Conservation (phyloP, 2,329 filamentous ascomycete genomes). For the Kalmusia sp. region DNA sequence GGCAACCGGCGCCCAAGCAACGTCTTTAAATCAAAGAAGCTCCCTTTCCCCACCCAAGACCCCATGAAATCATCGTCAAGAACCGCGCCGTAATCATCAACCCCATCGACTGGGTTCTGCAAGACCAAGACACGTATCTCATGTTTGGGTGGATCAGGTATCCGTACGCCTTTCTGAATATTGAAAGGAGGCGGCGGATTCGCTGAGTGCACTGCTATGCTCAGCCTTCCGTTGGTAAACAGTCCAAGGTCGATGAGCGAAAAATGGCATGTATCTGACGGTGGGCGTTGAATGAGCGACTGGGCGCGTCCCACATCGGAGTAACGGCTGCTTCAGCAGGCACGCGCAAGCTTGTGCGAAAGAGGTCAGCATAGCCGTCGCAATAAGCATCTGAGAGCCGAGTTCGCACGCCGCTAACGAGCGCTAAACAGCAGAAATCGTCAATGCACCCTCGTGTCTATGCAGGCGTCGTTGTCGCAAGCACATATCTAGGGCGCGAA, state of each 20-base stretch:
- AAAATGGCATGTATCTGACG: background rate
- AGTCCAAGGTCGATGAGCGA: background rate
- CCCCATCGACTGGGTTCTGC: constrained; percentile 51
- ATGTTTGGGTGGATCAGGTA: too few species aligned
- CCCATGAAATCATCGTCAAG: constrained; percentile 48
- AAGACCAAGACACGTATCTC: constrained; percentile 21
- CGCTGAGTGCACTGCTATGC: too few species aligned
- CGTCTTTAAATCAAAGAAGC: constrained; percentile 39
- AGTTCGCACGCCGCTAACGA: background rate
- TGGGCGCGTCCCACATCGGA: too few species aligned
- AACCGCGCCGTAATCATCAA: constrained; percentile 51
- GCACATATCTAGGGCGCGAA: background rate
- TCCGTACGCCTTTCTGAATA: too few species aligned
- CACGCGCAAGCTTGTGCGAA: background rate
- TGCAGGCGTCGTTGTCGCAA: background rate
- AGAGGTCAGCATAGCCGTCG: constrained; percentile 7
- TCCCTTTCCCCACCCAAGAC: constrained; percentile 41
- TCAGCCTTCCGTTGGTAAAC: too few species aligned
- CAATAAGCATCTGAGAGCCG: constrained; percentile 10
- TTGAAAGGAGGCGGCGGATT: too few species aligned
- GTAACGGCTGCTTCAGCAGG: background rate
- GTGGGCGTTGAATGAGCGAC: background rate
- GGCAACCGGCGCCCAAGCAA: background rate
- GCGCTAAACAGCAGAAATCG: constrained; percentile 6
- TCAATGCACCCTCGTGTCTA: constrained; percentile 5